These are phyloP conservation scores for Paxillus involutus DNA, from an alignment of 768 basidiomycete genomes.

Conservation along the genomic window DNA sequence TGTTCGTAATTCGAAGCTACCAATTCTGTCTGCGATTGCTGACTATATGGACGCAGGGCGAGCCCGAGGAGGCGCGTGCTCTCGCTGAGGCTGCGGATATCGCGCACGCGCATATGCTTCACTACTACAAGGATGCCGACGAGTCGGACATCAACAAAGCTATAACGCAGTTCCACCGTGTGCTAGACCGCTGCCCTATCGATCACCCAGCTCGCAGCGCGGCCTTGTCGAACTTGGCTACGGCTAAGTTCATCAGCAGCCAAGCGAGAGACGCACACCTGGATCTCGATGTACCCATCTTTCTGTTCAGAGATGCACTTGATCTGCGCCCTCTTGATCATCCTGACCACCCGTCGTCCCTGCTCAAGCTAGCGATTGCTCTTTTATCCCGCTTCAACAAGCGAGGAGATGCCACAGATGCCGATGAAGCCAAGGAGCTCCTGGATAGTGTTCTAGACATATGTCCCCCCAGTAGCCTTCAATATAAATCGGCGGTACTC, in stretches of 20 bases:
- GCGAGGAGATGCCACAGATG: background rate
- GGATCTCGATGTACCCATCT: background rate
- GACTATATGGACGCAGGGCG: background rate
- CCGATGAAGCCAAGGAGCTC: background rate
- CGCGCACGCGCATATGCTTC: background rate
- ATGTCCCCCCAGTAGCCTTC: background rate
- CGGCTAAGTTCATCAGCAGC: too few relatives aligned
- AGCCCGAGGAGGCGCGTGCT: background rate
- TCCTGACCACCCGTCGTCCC: constrained; percentile 5
- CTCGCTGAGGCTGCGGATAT: background rate
- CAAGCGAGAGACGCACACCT: too few relatives aligned
- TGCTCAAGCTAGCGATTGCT: constrained; percentile 1
- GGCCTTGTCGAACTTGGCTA: too few relatives aligned
- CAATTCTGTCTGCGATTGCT: too few relatives aligned
- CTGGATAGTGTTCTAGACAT: background rate
- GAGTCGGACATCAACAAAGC: too few relatives aligned
- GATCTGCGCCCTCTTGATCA: background rate
- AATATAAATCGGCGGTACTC: background rate
- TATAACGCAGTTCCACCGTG: constrained; percentile 3
- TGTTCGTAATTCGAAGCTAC: background rate
- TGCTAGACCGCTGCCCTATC: background rate
- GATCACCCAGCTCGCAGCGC: too few relatives aligned
- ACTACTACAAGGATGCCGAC: background rate
- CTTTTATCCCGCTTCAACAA: constrained; percentile 1
- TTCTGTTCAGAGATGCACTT: constrained; percentile 8